Conservation (phyloP, 2,329 filamentous ascomycete genomes). For the Verticillium albo-atrum region DNA sequence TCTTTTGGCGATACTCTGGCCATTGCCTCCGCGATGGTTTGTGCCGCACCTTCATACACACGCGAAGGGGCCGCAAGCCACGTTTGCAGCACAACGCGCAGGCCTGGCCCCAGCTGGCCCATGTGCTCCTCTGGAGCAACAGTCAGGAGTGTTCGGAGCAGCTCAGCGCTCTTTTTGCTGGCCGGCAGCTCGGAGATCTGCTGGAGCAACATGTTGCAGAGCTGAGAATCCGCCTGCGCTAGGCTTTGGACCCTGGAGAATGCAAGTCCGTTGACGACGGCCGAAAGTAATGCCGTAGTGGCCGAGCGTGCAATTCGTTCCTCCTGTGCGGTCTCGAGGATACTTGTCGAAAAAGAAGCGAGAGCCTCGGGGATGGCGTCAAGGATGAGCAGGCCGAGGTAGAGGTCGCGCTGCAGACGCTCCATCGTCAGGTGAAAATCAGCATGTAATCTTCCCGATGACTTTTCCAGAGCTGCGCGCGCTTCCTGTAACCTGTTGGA, state of each 20-base stretch:
- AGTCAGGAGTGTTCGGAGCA: slow-evolving; percentile 6
- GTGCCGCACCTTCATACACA: background rate
- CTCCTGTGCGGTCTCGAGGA: background rate
- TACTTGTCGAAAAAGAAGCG: slow-evolving; percentile 3
- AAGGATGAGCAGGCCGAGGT: slow-evolving; percentile 4
- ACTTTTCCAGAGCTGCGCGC: slow-evolving; percentile 4
- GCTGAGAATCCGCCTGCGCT: background rate
- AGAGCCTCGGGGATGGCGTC: slow-evolving; percentile 2
- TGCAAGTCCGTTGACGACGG: slow-evolving; percentile 9
- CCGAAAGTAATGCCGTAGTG: slow-evolving; percentile 8
- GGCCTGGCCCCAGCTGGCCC: slow-evolving; percentile 3
- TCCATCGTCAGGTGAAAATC: slow-evolving; percentile 4
- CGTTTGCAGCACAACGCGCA: slow-evolving; percentile 7
- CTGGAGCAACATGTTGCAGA: slow-evolving; percentile 6
- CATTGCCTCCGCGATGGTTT: background rate
- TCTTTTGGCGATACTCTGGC: background rate
- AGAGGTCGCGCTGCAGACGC: slow-evolving; percentile 4
- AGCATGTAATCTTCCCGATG: background rate
- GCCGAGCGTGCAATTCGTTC: background rate
- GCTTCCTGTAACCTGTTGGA: slow-evolving; percentile 4
- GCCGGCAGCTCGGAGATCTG: slow-evolving; percentile 3
- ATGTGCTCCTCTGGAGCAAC: slow-evolving; percentile 1
- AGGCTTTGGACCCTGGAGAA: slow-evolving; percentile 6
- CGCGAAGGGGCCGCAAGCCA: slow-evolving; percentile 1
- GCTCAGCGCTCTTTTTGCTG: background rate